Evolutionary conservation across 352 stramenopile species (phyloP).

Genomic region (Pythium brachiatum): DNA sequence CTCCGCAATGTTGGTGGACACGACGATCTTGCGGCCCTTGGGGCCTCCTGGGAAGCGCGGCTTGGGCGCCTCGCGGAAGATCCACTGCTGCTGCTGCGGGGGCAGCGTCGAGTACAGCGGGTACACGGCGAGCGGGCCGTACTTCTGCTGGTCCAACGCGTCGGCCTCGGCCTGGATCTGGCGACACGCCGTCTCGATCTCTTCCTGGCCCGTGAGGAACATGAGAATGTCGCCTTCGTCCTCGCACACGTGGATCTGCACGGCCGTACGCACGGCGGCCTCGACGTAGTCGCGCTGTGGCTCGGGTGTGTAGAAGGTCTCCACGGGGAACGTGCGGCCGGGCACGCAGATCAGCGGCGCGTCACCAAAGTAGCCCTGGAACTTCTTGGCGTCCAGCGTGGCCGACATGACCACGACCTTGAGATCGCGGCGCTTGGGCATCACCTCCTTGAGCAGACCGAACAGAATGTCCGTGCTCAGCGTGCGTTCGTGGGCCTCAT

Average conservation of each 20-base stretch:
- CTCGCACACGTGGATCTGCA: conserved; percentile 98
- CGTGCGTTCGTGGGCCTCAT: conserved; percentile 98
- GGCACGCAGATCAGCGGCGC: conserved; percentile 94
- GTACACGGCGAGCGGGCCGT: conserved; percentile 88
- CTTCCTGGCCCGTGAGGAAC: conserved; percentile 98
- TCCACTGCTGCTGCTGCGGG: conserved; percentile 98
- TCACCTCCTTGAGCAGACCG: conserved; percentile 96
- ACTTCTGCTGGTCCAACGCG: conserved; percentile 93
- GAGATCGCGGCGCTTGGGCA: conserved; percentile 92
- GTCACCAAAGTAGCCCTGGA: conserved; percentile 93
- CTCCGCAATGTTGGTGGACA: conserved; percentile 99
- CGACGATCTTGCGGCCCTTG: conserved; percentile 95
- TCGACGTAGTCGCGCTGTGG: conserved; percentile 99
- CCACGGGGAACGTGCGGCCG: conserved; percentile 96
- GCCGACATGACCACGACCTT: conserved; percentile 99
- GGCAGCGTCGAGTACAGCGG: conserved; percentile 99
- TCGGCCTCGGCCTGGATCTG: conserved; percentile 87
- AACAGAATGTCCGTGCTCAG: conserved; percentile 98
- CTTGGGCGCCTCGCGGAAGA: conserved; percentile 97
- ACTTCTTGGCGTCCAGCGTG: conserved; percentile 97
- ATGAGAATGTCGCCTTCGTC: conserved; percentile 97
- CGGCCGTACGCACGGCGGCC: conserved; percentile 71
- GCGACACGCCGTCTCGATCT: conserved; percentile 97
- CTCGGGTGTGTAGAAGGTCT: conserved; percentile 98
- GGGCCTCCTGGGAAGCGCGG: conserved; percentile 78